phyloP scores from a whole-genome alignment of 139 green algal species.

The Haematococcus sp. region DNA sequence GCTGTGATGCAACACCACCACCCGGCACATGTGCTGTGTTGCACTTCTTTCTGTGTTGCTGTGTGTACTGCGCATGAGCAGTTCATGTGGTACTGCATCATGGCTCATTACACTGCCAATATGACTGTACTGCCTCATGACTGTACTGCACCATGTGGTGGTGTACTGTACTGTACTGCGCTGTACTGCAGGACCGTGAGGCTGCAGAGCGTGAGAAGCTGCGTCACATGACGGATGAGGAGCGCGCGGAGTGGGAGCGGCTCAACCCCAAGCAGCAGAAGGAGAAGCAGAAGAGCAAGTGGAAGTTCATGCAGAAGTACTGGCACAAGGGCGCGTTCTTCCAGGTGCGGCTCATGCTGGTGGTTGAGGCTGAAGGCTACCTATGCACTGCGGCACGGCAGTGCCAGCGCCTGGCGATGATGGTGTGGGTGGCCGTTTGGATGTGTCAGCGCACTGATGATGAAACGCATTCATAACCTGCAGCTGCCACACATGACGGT shows the following conservation, averaged over 20 bases:
- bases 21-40: background rate
- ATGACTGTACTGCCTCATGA: too few species aligned
- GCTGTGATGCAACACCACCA: background rate
- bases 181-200: slow-evolving; percentile 49
- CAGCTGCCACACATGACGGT: background rate
- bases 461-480: background rate
- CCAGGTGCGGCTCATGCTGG: slow-evolving; percentile 46
- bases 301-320: slow-evolving; percentile 97
- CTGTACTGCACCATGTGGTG: too few species aligned
- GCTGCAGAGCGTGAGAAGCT: slow-evolving; percentile 70
- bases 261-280: slow-evolving; percentile 19
- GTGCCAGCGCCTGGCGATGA: too few species aligned
- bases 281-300: slow-evolving; percentile 55
- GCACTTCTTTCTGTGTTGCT: background rate
- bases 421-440: too few species aligned
- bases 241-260: slow-evolving; percentile 68
- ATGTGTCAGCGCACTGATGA: too few species aligned
- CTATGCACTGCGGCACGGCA: background rate
- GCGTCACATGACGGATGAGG: slow-evolving; percentile 83
- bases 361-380: background rate
- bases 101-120: too few species aligned
- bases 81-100: too few species aligned
- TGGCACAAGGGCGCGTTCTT: slow-evolving; percentile 98
- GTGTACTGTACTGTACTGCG: too few species aligned
- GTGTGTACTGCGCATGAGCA: too few species aligned